Conservation (phyloP, 1,284 basidiomycete species). For the Malassezia equina region DNA sequence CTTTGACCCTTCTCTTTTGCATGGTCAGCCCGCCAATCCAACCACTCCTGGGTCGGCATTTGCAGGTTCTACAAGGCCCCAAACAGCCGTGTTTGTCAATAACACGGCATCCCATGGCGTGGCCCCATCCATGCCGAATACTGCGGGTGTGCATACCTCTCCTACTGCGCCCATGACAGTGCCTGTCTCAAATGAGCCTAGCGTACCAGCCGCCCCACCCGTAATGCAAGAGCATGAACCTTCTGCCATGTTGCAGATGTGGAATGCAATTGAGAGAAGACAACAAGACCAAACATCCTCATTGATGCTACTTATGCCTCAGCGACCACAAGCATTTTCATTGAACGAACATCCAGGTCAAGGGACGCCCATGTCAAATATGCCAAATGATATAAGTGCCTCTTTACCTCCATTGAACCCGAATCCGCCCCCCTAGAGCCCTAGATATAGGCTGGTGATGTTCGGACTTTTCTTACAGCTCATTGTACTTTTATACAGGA, state of each 20-base stretch:
- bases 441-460: too few species aligned
- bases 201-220: not conserved
- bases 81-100: not conserved
- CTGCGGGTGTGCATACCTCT: not conserved
- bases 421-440: not conserved
- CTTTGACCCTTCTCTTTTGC: not conserved
- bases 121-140: conserved; percentile 19
- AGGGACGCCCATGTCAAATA: conserved; percentile 30
- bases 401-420: conserved; percentile 22
- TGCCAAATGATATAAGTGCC: conserved; percentile 29
- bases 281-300: conserved; percentile 32
- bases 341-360: conserved; percentile 22
- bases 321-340: conserved; percentile 17
- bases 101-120: conserved; percentile 3
- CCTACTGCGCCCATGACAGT: conserved; percentile 2
- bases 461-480: too few species aligned
- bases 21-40: not conserved
- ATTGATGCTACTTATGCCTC: conserved; percentile 33
- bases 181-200: not conserved
- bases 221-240: conserved; percentile 9
- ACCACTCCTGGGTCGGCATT: not conserved
- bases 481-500: not conserved
- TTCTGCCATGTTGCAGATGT: conserved; percentile 6
- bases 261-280: conserved; percentile 30
- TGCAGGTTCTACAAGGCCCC: not conserved